Evolutionary conservation across 495 filamentous ascomycete genomes (phyloP), one percentile per base, ranked within the genome.

Genomic region (Staphylotrichum longicolle): DNA sequence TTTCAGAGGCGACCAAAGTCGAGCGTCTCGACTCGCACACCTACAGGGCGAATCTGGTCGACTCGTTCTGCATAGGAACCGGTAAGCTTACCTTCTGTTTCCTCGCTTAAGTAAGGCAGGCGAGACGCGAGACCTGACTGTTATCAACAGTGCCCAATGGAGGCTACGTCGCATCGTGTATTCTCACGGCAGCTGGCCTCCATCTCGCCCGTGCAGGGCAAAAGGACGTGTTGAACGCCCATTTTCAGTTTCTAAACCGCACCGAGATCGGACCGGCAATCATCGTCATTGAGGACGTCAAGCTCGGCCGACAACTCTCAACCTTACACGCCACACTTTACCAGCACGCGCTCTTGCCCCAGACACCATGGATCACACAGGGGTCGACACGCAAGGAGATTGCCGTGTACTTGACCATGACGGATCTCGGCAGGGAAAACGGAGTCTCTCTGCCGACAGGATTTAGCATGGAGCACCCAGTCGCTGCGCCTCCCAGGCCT

Each of bases 221-320:
- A 74, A 78, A 84, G 34, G 77, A 88, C 75, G 71, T 85, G 63
- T 70, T 90, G 62, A 67, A 87, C 64, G 67, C 90, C n/a, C 88
- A 92, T 64, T 84, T 90, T 46, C 80, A 85, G 42, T 95, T 89
- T 76, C 81, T 92, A 32, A 83, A 84, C 6, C 85, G 89, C 59
- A 90, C 88, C 9, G 70, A 83, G 37, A 74, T 73, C 3, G 90
- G 90, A 5, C 81, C 83, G 0, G 88, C 85, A 6, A 69, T 74
- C 1, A 79, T 95, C 63, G 77, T 78, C 14, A 80, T 96, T 47
- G 78, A 86, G 54, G 88, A 93, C 61, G 73, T 85, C 41, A 96
- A 95, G 68, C 77, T 89, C 11, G 89, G 91, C 44, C 74, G 83
- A 2, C 82, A 87, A 53, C 83, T 88, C 7, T 88, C 88, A 39